Conservation (phyloP, 169 alveolate species). For the Pseudocohnilembus persalinus region DNA sequence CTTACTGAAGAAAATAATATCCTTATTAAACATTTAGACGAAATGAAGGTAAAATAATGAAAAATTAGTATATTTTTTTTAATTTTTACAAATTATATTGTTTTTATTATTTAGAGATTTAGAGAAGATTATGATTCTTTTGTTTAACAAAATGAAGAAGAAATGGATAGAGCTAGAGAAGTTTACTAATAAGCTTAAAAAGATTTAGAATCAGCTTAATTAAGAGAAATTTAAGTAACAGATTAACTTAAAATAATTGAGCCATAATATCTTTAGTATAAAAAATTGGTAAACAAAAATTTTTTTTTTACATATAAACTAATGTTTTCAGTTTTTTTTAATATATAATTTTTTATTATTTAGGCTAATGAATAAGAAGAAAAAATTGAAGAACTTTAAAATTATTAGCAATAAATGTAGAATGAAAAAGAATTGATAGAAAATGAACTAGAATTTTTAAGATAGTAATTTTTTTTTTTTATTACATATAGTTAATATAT, state of each 20-base stretch:
- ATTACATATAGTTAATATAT: neutral
- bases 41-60: slow-evolving; percentile 12
- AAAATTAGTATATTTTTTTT: neutral
- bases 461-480: neutral
- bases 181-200: slow-evolving; percentile 10
- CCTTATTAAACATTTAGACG: slow-evolving; percentile 25
- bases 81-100: neutral
- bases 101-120: slow-evolving; percentile 2
- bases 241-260: slow-evolving; percentile 5
- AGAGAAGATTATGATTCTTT: slow-evolving; percentile 31
- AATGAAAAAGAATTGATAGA: slow-evolving; percentile 10
- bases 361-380: slow-evolving; percentile 19
- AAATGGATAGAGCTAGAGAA: slow-evolving; percentile 12
- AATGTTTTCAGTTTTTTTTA: neutral
- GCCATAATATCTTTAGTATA: neutral
- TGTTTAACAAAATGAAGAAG: slow-evolving; percentile 11
- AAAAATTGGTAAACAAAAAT: neutral
- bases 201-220: slow-evolving; percentile 22
- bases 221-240: slow-evolving; percentile 13
- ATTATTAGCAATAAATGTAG: neutral
- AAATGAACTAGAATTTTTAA: slow-evolving; percentile 5
- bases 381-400: neutral
- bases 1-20: slow-evolving; percentile 24
- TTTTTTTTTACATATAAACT: neutral
- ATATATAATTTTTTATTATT: too few species aligned